These are phyloP conservation scores for Suillus decipiens DNA, from an alignment of 768 basidiomycete species.

Conservation along the genomic window DNA sequence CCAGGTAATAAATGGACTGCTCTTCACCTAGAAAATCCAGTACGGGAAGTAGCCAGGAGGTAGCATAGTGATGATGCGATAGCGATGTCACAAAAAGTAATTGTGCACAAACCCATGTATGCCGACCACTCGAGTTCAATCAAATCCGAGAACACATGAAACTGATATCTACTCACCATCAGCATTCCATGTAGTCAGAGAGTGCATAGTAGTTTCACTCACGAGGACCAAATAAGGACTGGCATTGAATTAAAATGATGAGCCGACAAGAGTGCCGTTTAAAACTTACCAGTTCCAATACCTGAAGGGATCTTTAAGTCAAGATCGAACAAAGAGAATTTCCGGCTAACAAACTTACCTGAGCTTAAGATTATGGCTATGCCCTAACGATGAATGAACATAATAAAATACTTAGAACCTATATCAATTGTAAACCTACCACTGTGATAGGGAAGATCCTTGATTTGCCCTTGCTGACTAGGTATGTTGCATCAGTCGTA, in stretches of 20 bases:
- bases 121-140: not conserved
- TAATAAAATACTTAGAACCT: not conserved
- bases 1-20: not conserved
- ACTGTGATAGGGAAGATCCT: not conserved
- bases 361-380: too few species aligned
- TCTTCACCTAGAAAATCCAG: not conserved
- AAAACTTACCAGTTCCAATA: too few species aligned
- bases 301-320: too few species aligned
- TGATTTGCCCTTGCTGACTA: constrained; percentile 4
- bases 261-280: too few species aligned
- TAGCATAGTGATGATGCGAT: not conserved
- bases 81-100: not conserved
- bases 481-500: not conserved
- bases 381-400: too few species aligned
- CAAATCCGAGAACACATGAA: not conserved
- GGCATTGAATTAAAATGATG: too few species aligned
- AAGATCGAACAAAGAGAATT: too few species aligned
- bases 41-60: not conserved
- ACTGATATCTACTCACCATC: not conserved
- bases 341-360: too few species aligned
- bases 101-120: not conserved
- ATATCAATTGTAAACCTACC: not conserved
- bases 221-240: too few species aligned
- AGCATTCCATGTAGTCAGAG: too few species aligned
- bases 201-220: too few species aligned